Percentiles rank a stretch among this genome's conserved stretches.
phyloP scores from a whole-genome alignment of 345 rosid genomes.

The Diplotaxis tenuifolia region DNA sequence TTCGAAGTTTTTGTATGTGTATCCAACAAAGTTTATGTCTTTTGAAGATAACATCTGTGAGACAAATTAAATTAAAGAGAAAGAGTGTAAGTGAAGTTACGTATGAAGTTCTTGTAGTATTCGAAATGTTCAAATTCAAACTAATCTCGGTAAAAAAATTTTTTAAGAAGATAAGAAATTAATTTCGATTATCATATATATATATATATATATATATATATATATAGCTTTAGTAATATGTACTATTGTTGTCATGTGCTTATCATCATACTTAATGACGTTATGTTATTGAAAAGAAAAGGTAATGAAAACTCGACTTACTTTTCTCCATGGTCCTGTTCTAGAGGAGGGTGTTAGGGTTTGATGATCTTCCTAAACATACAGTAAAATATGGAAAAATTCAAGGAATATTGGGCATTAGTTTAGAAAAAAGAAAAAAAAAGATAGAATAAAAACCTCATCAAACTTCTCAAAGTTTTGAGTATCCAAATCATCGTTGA shows the following conservation, averaged over 20 bases:
- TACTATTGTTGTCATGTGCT: background rate
- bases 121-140: background rate
- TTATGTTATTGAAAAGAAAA: background rate
- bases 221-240: background rate
- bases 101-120: background rate
- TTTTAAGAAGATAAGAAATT: background rate
- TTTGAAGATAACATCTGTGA: conserved; percentile 79
- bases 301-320: conserved; percentile 22
- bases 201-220: no score
- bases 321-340: conserved; percentile 88
- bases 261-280: background rate
- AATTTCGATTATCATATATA: background rate
- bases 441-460: conserved; percentile 44
- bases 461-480: conserved; percentile 96
- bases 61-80: background rate
- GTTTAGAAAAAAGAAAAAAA: background rate
- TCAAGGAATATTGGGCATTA: background rate
- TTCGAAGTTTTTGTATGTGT: conserved; percentile 81
- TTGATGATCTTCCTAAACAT: conserved; percentile 43
- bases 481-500: conserved; percentile 87
- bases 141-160: background rate
- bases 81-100: background rate
- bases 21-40: conserved; percentile 78
- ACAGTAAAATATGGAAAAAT: conserved; percentile 11
- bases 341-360: conserved; percentile 45